Evolutionary conservation across 2,329 filamentous ascomycete genomes (phyloP).

Genomic region (Penicillium sp.): DNA sequence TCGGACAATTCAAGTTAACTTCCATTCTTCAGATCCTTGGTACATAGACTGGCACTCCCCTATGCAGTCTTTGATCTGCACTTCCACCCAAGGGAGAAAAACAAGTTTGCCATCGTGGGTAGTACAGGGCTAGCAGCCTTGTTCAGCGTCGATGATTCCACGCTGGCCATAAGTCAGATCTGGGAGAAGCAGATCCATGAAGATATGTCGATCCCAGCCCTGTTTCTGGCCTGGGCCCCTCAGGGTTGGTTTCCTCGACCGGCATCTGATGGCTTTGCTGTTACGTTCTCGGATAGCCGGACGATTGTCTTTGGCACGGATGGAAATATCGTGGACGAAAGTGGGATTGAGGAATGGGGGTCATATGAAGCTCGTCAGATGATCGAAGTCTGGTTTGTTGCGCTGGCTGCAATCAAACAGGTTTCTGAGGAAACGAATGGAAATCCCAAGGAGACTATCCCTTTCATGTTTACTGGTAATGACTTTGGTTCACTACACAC

Average conservation of each 20-base stretch:
- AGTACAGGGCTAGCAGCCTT: constrained; percentile 60
- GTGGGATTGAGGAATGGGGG: constrained; percentile 22
- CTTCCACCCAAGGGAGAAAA: constrained; percentile 62
- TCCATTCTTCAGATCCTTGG: constrained; percentile 45
- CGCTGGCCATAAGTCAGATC: constrained; percentile 35
- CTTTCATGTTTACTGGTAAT: constrained; percentile 40
- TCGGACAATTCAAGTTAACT: background rate
- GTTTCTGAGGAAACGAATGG: background rate
- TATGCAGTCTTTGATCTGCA: constrained; percentile 83
- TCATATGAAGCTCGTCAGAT: constrained; percentile 30
- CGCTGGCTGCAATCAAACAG: constrained; percentile 24
- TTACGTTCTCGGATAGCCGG: constrained; percentile 69
- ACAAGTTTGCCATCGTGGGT: constrained; percentile 70
- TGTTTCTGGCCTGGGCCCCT: constrained; percentile 75
- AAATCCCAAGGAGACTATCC: constrained; percentile 3
- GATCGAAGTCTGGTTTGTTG: constrained; percentile 45
- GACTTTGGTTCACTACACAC: constrained; percentile 40
- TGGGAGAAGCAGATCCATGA: constrained; percentile 53
- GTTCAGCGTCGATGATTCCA: constrained; percentile 30
- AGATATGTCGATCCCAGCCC: constrained; percentile 60
- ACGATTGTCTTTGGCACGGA: constrained; percentile 59
- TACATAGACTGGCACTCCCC: constrained; percentile 63
- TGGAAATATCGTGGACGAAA: constrained; percentile 11
- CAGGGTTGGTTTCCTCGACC: constrained; percentile 24
- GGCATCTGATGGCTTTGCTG: constrained; percentile 56